These are phyloP conservation scores for Rosa hybrid DNA, from an alignment of 331 rosid genomes.

Conservation along the genomic window DNA sequence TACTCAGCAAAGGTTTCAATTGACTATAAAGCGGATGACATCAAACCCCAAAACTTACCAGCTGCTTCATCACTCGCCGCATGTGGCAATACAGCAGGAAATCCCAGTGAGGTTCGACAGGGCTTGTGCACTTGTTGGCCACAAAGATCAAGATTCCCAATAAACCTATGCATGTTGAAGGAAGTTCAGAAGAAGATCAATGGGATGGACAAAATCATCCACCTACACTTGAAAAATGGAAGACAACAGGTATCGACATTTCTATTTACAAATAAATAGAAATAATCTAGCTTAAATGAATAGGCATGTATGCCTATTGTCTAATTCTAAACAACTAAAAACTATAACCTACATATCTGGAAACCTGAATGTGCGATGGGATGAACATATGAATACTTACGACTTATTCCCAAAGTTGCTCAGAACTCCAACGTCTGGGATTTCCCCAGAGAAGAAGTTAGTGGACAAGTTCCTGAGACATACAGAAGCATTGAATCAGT, in stretches of 20 bases:
- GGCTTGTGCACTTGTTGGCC: slow-evolving; percentile 85
- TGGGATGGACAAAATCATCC: neutral
- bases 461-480: slow-evolving; percentile 82
- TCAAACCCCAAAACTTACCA: slow-evolving; percentile 46
- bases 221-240: neutral
- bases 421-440: slow-evolving; percentile 82
- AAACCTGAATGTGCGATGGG: neutral
- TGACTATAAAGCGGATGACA: slow-evolving; percentile 11
- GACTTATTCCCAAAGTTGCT: slow-evolving; percentile 72
- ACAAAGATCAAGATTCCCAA: slow-evolving; percentile 81
- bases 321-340: neutral
- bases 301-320: neutral
- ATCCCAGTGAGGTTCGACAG: slow-evolving; percentile 85
- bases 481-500: slow-evolving; percentile 12
- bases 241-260: neutral
- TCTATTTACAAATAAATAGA: neutral
- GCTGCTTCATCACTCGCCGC: slow-evolving; percentile 78
- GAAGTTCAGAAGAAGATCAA: neutral
- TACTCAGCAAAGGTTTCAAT: neutral
- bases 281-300: too few relatives aligned
- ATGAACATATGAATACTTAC: slow-evolving; percentile 41
- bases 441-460: slow-evolving; percentile 83
- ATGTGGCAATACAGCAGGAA: slow-evolving; percentile 87
- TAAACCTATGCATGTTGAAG: slow-evolving; percentile 48
- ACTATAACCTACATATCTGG: neutral